These are phyloP conservation scores for Amaranthus cruentus DNA, from an alignment of 148 eudicot species.

Conservation along the genomic window DNA sequence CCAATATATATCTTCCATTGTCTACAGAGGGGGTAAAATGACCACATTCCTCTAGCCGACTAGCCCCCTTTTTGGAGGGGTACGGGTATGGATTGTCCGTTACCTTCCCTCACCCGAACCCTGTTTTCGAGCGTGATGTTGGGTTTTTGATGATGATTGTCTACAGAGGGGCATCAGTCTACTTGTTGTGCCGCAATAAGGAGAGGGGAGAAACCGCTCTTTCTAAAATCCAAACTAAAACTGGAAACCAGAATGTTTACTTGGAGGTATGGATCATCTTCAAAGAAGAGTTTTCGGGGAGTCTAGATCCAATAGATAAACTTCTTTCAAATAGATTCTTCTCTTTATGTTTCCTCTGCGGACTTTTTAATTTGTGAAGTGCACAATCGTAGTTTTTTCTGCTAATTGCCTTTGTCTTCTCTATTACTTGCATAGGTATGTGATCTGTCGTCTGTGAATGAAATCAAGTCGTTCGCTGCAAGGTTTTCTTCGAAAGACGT, in stretches of 20 bases:
- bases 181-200: constrained; percentile 82
- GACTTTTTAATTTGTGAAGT: constrained; percentile 12
- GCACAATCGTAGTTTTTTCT: neutral
- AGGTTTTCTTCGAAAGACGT: constrained; percentile 51
- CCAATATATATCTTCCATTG: constrained; percentile 9
- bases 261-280: constrained; percentile 54
- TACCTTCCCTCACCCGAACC: no score
- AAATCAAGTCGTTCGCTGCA: constrained; percentile 67
- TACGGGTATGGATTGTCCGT: no score
- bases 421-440: constrained; percentile 49
- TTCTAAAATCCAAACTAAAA: constrained; percentile 57
- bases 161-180: constrained; percentile 82
- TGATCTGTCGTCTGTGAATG: constrained; percentile 76
- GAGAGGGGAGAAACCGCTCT: constrained; percentile 93
- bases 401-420: constrained; percentile 14
- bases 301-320: neutral
- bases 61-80: no score
- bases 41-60: no score
- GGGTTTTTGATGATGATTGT: constrained; percentile 2
- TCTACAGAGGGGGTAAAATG: constrained; percentile 49
- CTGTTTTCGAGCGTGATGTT: no score
- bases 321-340: neutral
- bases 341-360: neutral
- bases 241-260: constrained; percentile 74
- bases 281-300: neutral